Evolutionary conservation across 768 basidiomycete genomes (phyloP), one percentile per base, ranked within the genome.

Genomic region (Tricholoma terreum): DNA sequence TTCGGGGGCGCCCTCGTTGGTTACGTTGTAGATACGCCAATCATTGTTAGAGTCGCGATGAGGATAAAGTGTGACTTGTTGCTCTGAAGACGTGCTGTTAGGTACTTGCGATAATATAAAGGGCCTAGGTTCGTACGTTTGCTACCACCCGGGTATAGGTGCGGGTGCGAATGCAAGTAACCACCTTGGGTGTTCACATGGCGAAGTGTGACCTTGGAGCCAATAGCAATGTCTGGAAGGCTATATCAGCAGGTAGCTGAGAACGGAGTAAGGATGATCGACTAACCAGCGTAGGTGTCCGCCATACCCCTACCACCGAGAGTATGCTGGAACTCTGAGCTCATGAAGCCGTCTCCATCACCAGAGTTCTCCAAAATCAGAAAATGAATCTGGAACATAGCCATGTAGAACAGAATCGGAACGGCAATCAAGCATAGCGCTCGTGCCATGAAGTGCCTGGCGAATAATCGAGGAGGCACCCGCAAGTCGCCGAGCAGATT

Each of bases 291-390:
- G 70, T 79, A 94, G 0, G 96, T 98, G 70, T 99, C 94, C 10
- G 81, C 79, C 97, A 98, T 98, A 6, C 88, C 84, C 43, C 86
- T 86, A 6, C 94, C 94, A 14, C 86, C 80, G 11, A 99, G 78
- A 0, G 95, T 98, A 67, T 98, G 96, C 73, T 98, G 95, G 76
- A 99, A 99, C 69, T 94, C 95, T 2, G 94, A 92, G 75, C 92
- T 96, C 97, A 99, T 99, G 73, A 99, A 99, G 0, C 95, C 94
- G 69, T 98, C 97, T 0, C 97, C 97, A 52, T 98, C 96, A 31
- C 97, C 97, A 1, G 91, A 90, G 71, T 89, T 90, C 66, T 85
- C 83, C 27, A 99, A 77, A 62, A 99, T 82, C 67, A 87, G 66
- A 74, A 98, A 98, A 70, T 99, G 97, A 52, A 99, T 86, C 72